These are phyloP conservation scores for Phytophthora meadii DNA, from an alignment of 352 stramenopile species.

Conservation along the genomic window DNA sequence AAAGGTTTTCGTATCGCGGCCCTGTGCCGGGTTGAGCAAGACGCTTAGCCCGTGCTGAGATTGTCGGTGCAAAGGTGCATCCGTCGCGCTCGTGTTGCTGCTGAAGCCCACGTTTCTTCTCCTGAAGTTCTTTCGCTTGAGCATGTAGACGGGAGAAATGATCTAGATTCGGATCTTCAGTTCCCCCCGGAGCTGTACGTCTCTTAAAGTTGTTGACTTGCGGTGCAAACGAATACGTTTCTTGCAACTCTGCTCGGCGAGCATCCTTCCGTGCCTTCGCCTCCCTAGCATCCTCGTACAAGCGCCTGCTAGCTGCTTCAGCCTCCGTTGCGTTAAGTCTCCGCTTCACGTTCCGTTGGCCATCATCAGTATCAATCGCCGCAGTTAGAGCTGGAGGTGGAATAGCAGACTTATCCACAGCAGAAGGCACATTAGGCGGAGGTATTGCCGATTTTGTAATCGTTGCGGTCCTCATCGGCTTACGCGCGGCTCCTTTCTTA, in stretches of 20 bases:
- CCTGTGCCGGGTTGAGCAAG: conserved; percentile 43
- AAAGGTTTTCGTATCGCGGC: conserved; percentile 79
- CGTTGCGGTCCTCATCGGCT: conserved; percentile 6
- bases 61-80: conserved; percentile 74
- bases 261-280: conserved; percentile 63
- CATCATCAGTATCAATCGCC: conserved; percentile 9
- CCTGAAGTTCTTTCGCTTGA: conserved; percentile 55
- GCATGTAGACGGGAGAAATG: conserved; percentile 62
- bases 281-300: conserved; percentile 72
- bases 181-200: conserved; percentile 35
- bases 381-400: conserved; percentile 5
- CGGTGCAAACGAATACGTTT: conserved; percentile 63
- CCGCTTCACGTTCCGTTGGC: conserved; percentile 50
- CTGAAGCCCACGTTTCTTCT: conserved; percentile 66
- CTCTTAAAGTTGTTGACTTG: conserved; percentile 69
- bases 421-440: neutral
- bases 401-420: conserved; percentile 3
- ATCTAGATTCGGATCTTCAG: conserved; percentile 41
- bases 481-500: conserved; percentile 23
- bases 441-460: neutral
- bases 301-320: conserved; percentile 59
- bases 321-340: conserved; percentile 59
- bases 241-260: conserved; percentile 55
- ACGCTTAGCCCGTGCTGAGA: conserved; percentile 69
- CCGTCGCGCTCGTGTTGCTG: conserved; percentile 56